Base-by-base conservation (phyloP, 768 basidiomycete genomes). In the Mycena alexandri region DNA sequence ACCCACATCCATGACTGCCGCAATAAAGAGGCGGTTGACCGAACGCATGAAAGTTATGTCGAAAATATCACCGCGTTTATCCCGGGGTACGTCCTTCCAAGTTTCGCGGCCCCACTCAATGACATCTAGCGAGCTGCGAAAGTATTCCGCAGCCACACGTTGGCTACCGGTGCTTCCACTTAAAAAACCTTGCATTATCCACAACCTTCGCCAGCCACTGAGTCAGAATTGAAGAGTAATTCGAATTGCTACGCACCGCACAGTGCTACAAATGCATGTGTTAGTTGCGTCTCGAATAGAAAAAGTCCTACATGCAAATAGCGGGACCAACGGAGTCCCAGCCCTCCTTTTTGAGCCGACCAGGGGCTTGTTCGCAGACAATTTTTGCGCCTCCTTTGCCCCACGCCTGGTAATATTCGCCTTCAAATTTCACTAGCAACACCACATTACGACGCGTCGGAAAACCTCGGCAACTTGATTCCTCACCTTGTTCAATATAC, bases 141-240 rank as follows among this genome's bases (percentile, higher is more conserved):
- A 67, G 53, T 47, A 7, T 10, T 67, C 51, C 9, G 65, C 29
- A 5, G 65, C 58, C 3, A 61, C 42, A 6, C 52, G 24, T 6
- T 67, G 59, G 21, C 21, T 17, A 3, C 65, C 65, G 24, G 17
- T 56, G 53, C 58, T 67, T 47, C 65, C 65, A 33, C n/a, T 42
- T 21, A 67, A 13, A 22, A 67, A 67, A 25, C 65, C 65, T 17
- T 61, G 65, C 65, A 67, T 67, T 54, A 67, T 67, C 65, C 65
- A 67, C 17, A 67, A 11, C 50, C 59, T 67, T 6, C 16, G 19
- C 33, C 2, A 21, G 25, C 17, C 5, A 22, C 11, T 46, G 13
- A 43, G 13, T 22, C 2, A n/a, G 11, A 6, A 24, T 25, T 0
- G 33, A 24, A 17, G 1, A 11, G n/a, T 21, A 29, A 44, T 3